Evolutionary conservation across 2,329 filamentous ascomycete species (phyloP).

Genomic region (Hypoxylon sp.): DNA sequence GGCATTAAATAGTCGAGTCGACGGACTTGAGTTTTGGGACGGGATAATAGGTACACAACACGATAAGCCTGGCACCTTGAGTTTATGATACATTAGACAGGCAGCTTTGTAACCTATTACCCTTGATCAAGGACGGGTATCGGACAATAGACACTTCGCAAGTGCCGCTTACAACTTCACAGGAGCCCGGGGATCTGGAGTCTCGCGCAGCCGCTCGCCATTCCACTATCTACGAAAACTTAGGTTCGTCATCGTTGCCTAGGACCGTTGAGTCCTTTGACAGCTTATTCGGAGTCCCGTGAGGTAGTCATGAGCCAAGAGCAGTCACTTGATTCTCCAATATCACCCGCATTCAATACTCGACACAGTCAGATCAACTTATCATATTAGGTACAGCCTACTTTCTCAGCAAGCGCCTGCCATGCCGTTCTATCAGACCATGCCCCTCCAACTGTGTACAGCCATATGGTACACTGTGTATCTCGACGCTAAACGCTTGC

Average conservation of each 20-base stretch:
- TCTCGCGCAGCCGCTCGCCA: neutral
- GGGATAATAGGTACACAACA: neutral
- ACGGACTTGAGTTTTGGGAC: conserved; percentile 8
- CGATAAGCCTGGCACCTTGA: neutral
- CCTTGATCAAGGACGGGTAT: neutral
- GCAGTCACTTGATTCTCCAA: neutral
- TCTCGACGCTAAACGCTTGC: conserved; percentile 24
- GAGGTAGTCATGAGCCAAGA: neutral
- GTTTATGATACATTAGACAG: conserved; percentile 13
- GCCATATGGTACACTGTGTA: conserved; percentile 16
- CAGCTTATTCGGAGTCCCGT: neutral
- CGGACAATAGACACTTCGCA: neutral
- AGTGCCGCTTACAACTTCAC: neutral
- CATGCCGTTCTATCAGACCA: conserved; percentile 13
- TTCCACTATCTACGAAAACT: neutral
- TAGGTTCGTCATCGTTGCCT: neutral
- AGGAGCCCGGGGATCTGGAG: no score
- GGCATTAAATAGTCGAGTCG: no score
- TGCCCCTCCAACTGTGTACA: conserved; percentile 18
- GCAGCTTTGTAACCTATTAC: neutral
- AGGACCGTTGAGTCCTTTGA: neutral
- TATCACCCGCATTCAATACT: neutral
- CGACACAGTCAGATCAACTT: neutral
- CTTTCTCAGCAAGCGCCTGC: conserved; percentile 16
- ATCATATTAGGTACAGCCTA: conserved; percentile 28